phyloP scores from a whole-genome alignment of 306 rosid genomes.

The Quillaja saponaria region DNA sequence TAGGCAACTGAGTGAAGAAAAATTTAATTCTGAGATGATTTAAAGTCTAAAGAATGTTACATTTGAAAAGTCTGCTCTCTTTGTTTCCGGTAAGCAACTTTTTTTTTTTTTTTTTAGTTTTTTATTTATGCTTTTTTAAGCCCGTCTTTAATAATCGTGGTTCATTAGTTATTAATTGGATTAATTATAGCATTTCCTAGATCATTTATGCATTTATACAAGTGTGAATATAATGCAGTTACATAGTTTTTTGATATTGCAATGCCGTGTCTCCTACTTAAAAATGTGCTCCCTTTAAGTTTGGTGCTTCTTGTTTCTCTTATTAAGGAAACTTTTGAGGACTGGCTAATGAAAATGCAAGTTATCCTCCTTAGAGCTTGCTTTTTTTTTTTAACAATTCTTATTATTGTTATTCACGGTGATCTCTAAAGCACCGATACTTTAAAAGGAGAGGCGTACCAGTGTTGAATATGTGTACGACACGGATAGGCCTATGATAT shows the following conservation, averaged over 20 bases:
- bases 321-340: constrained; percentile 90
- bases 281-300: constrained; percentile 82
- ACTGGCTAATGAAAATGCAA: constrained; percentile 70
- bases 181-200: constrained; percentile 12
- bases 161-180: constrained; percentile 9
- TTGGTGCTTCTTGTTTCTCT: constrained; percentile 88
- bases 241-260: constrained; percentile 47
- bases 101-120: neutral
- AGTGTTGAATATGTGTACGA: too few species aligned
- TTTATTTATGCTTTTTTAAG: too few species aligned
- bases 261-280: constrained; percentile 88
- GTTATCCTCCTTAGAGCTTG: constrained; percentile 24
- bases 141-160: neutral
- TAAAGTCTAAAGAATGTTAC: too few species aligned
- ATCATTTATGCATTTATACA: constrained; percentile 6
- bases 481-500: too few species aligned
- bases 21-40: too few species aligned
- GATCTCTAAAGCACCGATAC: too few species aligned
- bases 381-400: neutral
- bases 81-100: too few species aligned
- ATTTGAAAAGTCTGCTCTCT: too few species aligned
- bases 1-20: too few species aligned
- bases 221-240: constrained; percentile 24
- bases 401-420: neutral
- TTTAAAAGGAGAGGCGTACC: too few species aligned